Evolutionary conservation across 768 basidiomycete genomes (phyloP).

Genomic region (Mycena metata): DNA sequence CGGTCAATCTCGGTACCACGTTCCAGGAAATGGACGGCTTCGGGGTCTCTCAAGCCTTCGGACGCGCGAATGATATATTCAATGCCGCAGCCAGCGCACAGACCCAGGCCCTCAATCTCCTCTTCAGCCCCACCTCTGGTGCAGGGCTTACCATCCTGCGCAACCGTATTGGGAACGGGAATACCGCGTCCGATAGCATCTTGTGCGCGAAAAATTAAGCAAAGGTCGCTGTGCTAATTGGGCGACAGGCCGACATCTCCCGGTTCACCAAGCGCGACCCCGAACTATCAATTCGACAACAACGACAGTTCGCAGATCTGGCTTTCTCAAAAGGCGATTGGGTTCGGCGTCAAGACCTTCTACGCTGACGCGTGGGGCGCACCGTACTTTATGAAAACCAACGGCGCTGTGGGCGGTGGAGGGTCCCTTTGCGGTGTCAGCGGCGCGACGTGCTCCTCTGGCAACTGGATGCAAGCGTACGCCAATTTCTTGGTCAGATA

Average conservation of each 20-base stretch:
- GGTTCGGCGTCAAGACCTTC: slow-evolving; percentile 35
- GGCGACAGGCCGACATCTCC: slow-evolving; percentile 19
- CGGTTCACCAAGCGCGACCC: slow-evolving; percentile 16
- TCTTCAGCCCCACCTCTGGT: slow-evolving; percentile 27
- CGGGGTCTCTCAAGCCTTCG: no score
- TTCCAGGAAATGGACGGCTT: no score
- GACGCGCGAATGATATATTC: no score
- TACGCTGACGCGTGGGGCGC: slow-evolving; percentile 33
- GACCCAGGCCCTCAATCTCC: slow-evolving; percentile 24
- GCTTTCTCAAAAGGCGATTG: slow-evolving; percentile 30
- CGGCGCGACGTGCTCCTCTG: slow-evolving; percentile 16
- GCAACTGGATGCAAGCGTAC: slow-evolving; percentile 34
- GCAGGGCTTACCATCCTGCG: slow-evolving; percentile 34
- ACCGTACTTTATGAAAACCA: slow-evolving; percentile 35
- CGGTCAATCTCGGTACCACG: no score
- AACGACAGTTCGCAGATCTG: slow-evolving; percentile 21
- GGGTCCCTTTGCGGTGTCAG: slow-evolving; percentile 31
- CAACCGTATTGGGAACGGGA: slow-evolving; percentile 29
- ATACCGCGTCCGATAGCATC: slow-evolving; percentile 25
- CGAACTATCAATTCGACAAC: slow-evolving; percentile 22
- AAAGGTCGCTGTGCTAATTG: no score
- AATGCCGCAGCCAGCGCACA: not conserved
- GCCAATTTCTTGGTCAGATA: slow-evolving; percentile 31
- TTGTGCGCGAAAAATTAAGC: not conserved
- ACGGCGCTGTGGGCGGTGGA: slow-evolving; percentile 16